phyloP scores from a whole-genome alignment of 2,329 filamentous ascomycete genomes.

The Allantophomopsis cytisporea region DNA sequence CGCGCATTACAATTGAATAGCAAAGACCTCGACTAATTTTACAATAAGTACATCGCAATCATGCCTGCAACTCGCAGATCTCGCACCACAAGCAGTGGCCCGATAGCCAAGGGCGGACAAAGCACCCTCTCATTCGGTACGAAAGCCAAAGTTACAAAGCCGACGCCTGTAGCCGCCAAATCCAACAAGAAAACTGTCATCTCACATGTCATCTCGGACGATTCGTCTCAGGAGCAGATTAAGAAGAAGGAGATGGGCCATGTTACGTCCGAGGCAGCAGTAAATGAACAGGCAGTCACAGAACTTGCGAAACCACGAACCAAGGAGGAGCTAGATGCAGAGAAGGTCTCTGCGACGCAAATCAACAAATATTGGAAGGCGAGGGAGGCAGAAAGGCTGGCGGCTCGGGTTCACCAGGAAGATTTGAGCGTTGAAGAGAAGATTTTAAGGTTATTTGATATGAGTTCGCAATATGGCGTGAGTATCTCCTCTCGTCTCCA shows the following conservation, averaged over 20 bases:
- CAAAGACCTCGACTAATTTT: no score
- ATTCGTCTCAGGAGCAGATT: neutral
- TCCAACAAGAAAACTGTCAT: slow-evolving; percentile 2
- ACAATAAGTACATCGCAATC: neutral
- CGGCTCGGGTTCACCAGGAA: slow-evolving; percentile 66
- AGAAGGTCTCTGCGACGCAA: slow-evolving; percentile 50
- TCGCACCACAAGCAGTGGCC: slow-evolving; percentile 19
- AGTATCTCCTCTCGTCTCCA: slow-evolving; percentile 7
- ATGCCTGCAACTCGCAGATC: slow-evolving; percentile 27
- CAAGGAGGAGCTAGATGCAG: slow-evolving; percentile 41
- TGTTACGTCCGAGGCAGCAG: slow-evolving; percentile 5
- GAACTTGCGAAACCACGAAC: slow-evolving; percentile 23
- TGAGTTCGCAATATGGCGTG: slow-evolving; percentile 84
- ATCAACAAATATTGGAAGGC: slow-evolving; percentile 66
- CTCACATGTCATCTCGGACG: neutral
- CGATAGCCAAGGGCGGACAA: slow-evolving; percentile 24
- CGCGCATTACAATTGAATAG: no score
- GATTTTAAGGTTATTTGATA: slow-evolving; percentile 82
- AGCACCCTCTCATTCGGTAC: slow-evolving; percentile 53
- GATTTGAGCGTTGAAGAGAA: slow-evolving; percentile 65
- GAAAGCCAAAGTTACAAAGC: slow-evolving; percentile 43
- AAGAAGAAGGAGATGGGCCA: slow-evolving; percentile 6
- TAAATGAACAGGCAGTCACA: slow-evolving; percentile 7
- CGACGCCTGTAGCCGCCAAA: slow-evolving; percentile 14
- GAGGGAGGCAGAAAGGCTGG: slow-evolving; percentile 55